These are phyloP conservation scores for Trichoderma arundinaceum DNA, from an alignment of 2,329 filamentous ascomycete genomes.

Conservation along the genomic window DNA sequence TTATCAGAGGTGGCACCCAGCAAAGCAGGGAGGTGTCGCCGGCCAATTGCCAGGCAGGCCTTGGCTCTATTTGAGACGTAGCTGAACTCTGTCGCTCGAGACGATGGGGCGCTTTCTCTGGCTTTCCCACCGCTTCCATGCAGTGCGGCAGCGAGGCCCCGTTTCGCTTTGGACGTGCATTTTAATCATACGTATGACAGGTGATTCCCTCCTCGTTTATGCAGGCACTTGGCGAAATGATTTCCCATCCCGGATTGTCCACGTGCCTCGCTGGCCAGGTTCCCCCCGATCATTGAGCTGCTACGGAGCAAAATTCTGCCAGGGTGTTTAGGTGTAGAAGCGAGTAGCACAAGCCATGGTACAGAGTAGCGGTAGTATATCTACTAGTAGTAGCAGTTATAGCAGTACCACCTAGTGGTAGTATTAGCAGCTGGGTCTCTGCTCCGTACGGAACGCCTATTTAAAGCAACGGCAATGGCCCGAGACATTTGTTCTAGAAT, in stretches of 20 bases:
- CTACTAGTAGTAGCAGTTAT: background rate
- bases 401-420: background rate
- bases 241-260: conserved; percentile 22
- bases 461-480: conserved; percentile 2
- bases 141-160: background rate
- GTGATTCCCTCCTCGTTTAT: conserved; percentile 25
- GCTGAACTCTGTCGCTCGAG: conserved; percentile 24
- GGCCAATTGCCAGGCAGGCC: conserved; percentile 11
- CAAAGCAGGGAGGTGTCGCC: background rate
- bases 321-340: no score
- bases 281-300: background rate
- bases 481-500: conserved; percentile 28
- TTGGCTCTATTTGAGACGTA: conserved; percentile 21
- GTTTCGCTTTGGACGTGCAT: conserved; percentile 7
- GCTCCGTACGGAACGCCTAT: background rate
- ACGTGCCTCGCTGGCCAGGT: conserved; percentile 6
- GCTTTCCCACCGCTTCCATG: conserved; percentile 8
- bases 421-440: background rate
- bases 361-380: no score
- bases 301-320: background rate
- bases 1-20: background rate
- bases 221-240: conserved; percentile 26
- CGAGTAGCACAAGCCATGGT: no score
- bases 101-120: background rate
- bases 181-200: conserved; percentile 23